These are phyloP conservation scores for Cyamopsis tetragonoloba DNA, from an alignment of 306 rosid species.

Conservation along the genomic window DNA sequence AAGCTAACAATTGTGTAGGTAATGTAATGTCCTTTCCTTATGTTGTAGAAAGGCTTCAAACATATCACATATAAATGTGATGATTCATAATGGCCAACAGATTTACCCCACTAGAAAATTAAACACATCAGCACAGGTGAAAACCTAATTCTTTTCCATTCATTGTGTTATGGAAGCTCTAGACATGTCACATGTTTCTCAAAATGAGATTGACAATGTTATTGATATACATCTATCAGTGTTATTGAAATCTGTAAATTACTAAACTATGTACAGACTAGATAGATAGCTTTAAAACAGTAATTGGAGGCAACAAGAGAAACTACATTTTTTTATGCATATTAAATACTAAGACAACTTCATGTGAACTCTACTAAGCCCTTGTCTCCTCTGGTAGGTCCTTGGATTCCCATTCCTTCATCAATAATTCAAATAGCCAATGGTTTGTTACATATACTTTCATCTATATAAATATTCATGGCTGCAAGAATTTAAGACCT, in stretches of 20 bases:
- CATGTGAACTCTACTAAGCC: neutral
- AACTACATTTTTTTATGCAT: neutral
- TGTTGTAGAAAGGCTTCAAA: slow-evolving; percentile 17
- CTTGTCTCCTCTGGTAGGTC: neutral
- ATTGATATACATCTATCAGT: neutral
- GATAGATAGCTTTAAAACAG: neutral
- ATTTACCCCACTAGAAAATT: too few relatives aligned
- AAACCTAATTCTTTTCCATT: neutral
- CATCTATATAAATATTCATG: slow-evolving; percentile 27
- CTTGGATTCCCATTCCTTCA: neutral
- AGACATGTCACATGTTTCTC: slow-evolving; percentile 16
- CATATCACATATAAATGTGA: slow-evolving; percentile 17
- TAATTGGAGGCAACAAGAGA: neutral
- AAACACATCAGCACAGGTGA: too few relatives aligned
- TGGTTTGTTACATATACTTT: neutral
- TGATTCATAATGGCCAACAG: too few relatives aligned
- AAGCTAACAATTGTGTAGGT: slow-evolving; percentile 4
- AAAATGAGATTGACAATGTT: neutral
- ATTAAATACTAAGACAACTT: neutral
- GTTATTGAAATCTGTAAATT: neutral
- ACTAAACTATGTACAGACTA: neutral
- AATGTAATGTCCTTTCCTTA: neutral
- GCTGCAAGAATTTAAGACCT: neutral
- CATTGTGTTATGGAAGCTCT: neutral
- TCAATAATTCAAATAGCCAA: neutral